Evolutionary conservation across 768 basidiomycete species (phyloP).

Genomic region (Leccinum fibrillosum): DNA sequence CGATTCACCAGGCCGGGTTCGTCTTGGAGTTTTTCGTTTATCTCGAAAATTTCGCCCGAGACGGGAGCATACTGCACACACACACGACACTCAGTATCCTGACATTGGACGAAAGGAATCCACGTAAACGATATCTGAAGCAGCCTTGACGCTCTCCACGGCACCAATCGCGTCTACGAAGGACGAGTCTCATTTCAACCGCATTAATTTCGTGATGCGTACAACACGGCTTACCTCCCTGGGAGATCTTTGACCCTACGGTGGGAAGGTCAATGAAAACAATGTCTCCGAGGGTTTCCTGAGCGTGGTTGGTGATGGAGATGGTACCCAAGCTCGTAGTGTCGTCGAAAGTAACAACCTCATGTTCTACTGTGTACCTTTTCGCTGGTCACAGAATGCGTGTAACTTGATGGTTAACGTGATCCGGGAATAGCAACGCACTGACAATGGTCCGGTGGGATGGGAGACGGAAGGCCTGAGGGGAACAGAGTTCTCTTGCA

Average conservation of each 20-base stretch:
- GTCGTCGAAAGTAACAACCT: constrained; percentile 79
- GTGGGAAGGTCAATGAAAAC: constrained; percentile 92
- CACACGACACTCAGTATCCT: constrained; percentile 6
- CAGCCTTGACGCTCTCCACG: constrained; percentile 95
- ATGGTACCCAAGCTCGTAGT: constrained; percentile 73
- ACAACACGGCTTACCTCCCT: constrained; percentile 63
- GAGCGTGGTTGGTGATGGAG: constrained; percentile 89
- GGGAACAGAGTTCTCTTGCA: not conserved
- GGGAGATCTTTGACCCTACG: constrained; percentile 54
- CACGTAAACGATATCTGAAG: constrained; percentile 81
- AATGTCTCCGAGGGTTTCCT: constrained; percentile 89
- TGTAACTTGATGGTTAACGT: not conserved
- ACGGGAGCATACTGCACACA: constrained; percentile 80
- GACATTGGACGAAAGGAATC: not conserved
- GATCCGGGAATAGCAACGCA: constrained; percentile 9
- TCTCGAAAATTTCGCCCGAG: constrained; percentile 75
- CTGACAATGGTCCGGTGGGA: constrained; percentile 24
- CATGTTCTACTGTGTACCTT: constrained; percentile 59
- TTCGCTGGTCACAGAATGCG: constrained; percentile 1
- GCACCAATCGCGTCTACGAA: constrained; percentile 77
- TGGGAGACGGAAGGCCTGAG: constrained; percentile 2
- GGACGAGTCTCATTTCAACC: constrained; percentile 1
- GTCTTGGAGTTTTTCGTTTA: constrained; percentile 67
- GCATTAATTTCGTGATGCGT: not conserved
- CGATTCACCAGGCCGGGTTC: constrained; percentile 87